These are phyloP conservation scores for Agrocybe pediades DNA, from an alignment of 768 basidiomycete species.

Conservation along the genomic window DNA sequence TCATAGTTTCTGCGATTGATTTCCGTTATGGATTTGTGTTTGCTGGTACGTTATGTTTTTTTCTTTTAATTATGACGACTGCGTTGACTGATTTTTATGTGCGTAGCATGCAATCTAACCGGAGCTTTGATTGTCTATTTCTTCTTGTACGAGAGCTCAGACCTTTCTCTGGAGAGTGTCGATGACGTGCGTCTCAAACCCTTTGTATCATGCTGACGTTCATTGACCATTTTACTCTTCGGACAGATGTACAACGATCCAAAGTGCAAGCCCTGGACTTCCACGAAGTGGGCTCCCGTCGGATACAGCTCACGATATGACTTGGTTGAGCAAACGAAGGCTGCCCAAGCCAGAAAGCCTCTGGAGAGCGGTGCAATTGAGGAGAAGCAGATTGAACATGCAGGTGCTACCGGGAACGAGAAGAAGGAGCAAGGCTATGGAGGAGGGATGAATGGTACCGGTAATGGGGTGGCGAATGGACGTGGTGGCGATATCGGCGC, in stretches of 20 bases:
- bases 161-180: slow-evolving; percentile 67
- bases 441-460: no score
- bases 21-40: slow-evolving; percentile 75
- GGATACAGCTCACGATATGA: slow-evolving; percentile 52
- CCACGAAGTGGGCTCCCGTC: slow-evolving; percentile 57
- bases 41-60: slow-evolving; percentile 49
- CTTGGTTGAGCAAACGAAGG: slow-evolving; percentile 42
- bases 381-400: slow-evolving; percentile 24
- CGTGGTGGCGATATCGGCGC: neutral
- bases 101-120: slow-evolving; percentile 56
- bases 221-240: neutral
- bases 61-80: no score
- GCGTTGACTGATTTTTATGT: neutral
- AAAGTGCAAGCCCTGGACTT: slow-evolving; percentile 67
- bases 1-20: slow-evolving; percentile 56
- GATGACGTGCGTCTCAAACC: slow-evolving; percentile 41
- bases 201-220: neutral
- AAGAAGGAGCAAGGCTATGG: neutral
- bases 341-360: slow-evolving; percentile 34
- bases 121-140: slow-evolving; percentile 64
- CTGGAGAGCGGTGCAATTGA: slow-evolving; percentile 21
- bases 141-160: slow-evolving; percentile 76
- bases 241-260: slow-evolving; percentile 68
- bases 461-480: neutral
- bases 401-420: neutral